Conservation (phyloP, 2,329 filamentous ascomycete species). For the Diaporthe amygdali region DNA sequence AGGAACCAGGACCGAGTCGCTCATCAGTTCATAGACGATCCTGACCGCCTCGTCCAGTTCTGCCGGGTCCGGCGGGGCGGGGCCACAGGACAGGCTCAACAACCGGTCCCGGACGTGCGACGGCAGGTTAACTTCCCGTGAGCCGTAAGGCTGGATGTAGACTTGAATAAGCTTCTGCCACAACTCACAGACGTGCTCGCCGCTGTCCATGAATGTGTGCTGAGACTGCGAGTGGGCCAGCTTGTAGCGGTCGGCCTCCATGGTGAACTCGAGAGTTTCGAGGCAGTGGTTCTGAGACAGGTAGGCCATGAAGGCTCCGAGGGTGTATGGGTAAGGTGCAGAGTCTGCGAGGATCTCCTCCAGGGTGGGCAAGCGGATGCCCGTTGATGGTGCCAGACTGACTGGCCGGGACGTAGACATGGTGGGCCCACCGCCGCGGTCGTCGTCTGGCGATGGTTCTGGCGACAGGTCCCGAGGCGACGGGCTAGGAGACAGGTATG, state of each 20-base stretch:
- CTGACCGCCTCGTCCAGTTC: constrained; percentile 81
- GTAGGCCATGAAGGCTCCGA: constrained; percentile 94
- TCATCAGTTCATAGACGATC: constrained; percentile 96
- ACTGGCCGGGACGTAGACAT: constrained; percentile 55
- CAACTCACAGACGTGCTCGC: constrained; percentile 75
- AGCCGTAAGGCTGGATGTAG: constrained; percentile 86
- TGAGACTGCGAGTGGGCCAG: constrained; percentile 56
- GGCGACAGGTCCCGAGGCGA: constrained; percentile 49
- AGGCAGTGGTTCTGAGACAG: constrained; percentile 96
- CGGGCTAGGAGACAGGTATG: constrained; percentile 47
- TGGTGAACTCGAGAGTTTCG: constrained; percentile 94
- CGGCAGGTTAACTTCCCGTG: constrained; percentile 89
- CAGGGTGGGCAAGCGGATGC: constrained; percentile 67
- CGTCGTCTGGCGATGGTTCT: constrained; percentile 49
- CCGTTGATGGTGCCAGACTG: constrained; percentile 50
- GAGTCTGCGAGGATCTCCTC: constrained; percentile 87
- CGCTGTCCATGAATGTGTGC: constrained; percentile 48
- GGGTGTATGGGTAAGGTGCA: constrained; percentile 86
- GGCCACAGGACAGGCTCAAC: constrained; percentile 64
- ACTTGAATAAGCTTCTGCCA: constrained; percentile 90
- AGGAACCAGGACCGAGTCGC: constrained; percentile 90
- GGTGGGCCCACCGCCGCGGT: constrained; percentile 47
- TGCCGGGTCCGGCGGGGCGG: constrained; percentile 72
- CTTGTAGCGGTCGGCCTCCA: constrained; percentile 88
- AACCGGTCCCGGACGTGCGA: constrained; percentile 83